Base-by-base conservation (phyloP, 176 grass and related monocot genomes). In the Ensete glaucum region DNA sequence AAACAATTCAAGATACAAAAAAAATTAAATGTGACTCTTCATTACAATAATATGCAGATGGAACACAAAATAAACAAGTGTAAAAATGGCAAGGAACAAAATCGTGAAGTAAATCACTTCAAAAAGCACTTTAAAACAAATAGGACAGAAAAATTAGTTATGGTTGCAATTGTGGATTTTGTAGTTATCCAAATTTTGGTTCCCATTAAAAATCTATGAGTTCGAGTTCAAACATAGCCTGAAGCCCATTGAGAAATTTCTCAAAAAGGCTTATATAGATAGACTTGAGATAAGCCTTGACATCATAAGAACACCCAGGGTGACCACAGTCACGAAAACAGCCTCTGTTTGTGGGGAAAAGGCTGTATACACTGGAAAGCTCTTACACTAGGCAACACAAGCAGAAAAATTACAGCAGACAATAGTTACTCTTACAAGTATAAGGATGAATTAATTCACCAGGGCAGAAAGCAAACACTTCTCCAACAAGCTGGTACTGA, bases 1-100 rank as follows among this genome's bases (percentile, higher is more conserved):
- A 72, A 57, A 71, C 64, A 80, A 51, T 76, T 80, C 84, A 58
- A 48, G 14, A 69, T 15, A 2, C 26, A 68, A 70, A 77, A 48
- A 70, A 77, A 1, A 58, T 50, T 68, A 76, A 49, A 8, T 70
- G 43, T 70, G 19, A 50, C 21, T 51, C 9, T 67, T 70, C 34
- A 21, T 70, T 50, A 73, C 19, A 72, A 80, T 52, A 57, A 43
- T 9, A 7, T 77, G 21, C 7, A 17, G 2, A 75, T 43, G 15
- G 16, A 2, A 60, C 9, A 62, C 2, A 62, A 50, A 51, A 62
- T 13, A 8, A 22, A 22, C 5, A 13, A 34, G 13, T 29, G 9
- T 25, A 9, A 52, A 77, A 55, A 29, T 19, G 48, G 17, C 25
- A n/a, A 11, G 11, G 20, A 70, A 50, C 66, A 8, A 70, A 50